phyloP scores from a whole-genome alignment of 2,329 filamentous ascomycete genomes.

The Bipolaris cookei region DNA sequence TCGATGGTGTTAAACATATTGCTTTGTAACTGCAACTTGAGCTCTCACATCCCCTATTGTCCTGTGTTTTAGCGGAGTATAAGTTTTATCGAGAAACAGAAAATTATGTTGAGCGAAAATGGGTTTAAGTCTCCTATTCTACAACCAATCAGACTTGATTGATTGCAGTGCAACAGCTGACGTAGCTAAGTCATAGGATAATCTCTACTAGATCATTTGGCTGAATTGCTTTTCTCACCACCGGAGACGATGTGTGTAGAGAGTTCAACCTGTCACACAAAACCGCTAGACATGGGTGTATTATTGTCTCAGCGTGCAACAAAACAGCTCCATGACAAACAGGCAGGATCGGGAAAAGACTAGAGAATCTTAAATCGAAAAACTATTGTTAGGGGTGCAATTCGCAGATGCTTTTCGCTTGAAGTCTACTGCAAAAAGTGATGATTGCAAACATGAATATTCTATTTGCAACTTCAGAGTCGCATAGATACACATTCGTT shows the following conservation, averaged over 20 bases:
- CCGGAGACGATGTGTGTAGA: background rate
- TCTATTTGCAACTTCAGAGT: background rate
- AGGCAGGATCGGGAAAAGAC: no score
- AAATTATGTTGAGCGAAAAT: background rate
- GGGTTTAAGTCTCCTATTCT: background rate
- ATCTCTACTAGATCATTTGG: background rate
- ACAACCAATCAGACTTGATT: background rate
- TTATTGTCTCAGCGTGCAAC: background rate
- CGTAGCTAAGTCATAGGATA: no score
- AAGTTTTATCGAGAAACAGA: no score
- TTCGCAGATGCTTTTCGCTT: background rate
- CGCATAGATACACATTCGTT: background rate
- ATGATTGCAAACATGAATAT: background rate
- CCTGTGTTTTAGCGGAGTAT: no score
- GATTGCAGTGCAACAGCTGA: background rate
- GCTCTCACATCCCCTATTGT: no score
- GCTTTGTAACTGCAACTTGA: background rate
- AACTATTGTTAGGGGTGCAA: background rate
- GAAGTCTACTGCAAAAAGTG: background rate
- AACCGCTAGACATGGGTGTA: background rate
- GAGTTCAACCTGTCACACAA: background rate
- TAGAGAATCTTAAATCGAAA: no score
- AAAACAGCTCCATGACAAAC: background rate
- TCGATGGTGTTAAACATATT: background rate
- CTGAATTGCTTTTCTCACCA: background rate